These are phyloP conservation scores for Trichophyton verrucosum DNA, from an alignment of 2,329 filamentous ascomycete species.

Conservation along the genomic window DNA sequence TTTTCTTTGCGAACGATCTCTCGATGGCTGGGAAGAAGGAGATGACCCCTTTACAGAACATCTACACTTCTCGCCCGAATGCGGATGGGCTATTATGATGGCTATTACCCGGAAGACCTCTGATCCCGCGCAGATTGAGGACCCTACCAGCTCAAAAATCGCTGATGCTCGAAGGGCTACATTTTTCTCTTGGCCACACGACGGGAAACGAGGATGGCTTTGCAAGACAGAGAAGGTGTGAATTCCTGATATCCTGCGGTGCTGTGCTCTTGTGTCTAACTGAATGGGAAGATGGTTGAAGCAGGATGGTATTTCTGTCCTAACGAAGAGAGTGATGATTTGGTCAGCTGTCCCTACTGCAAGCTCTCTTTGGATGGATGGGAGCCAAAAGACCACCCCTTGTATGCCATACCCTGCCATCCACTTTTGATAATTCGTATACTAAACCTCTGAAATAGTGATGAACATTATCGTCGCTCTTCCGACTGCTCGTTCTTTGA, in stretches of 20 bases:
- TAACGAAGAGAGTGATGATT: constrained; percentile 68
- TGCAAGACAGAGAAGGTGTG: constrained; percentile 75
- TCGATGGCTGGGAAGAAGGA: constrained; percentile 84
- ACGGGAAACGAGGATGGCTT: constrained; percentile 74
- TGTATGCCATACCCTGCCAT: constrained; percentile 42
- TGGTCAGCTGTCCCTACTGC: constrained; percentile 86
- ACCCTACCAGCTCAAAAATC: constrained; percentile 62
- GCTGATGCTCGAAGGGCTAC: constrained; percentile 67
- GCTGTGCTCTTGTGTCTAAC: constrained; percentile 6
- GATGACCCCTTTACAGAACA: constrained; percentile 80
- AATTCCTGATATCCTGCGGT: constrained; percentile 1
- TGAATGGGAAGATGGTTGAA: constrained; percentile 56
- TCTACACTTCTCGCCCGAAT: constrained; percentile 65
- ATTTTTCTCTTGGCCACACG: constrained; percentile 70
- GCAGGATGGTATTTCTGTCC: constrained; percentile 93
- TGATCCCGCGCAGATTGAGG: constrained; percentile 45
- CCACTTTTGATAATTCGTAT: background rate
- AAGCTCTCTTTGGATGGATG: constrained; percentile 81
- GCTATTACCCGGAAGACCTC: constrained; percentile 40
- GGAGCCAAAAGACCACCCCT: constrained; percentile 84
- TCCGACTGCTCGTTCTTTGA: constrained; percentile 73
- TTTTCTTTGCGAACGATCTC: constrained; percentile 69
- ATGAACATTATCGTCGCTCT: constrained; percentile 73
- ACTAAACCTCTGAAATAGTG: constrained; percentile 36
- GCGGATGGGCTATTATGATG: constrained; percentile 73